Base-by-base conservation (phyloP, 305 asterid genomes). In the Fraxinus dipetala region DNA sequence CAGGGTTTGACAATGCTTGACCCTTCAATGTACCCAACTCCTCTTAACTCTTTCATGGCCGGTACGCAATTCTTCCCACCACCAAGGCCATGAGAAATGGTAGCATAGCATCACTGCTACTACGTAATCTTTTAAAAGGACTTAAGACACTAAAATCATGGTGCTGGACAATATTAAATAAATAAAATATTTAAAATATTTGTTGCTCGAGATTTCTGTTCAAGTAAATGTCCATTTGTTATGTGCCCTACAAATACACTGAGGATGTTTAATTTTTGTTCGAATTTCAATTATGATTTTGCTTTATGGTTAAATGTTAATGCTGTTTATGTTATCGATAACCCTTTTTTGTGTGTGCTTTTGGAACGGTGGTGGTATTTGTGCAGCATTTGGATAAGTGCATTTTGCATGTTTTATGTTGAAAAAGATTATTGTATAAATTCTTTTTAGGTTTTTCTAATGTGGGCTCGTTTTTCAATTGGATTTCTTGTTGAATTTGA, bases 51-150 rank as follows among this genome's bases (percentile, higher is more conserved):
- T 30, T 88, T 88, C 83, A 86, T 88, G 84, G 88, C 89, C 28
- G 91, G 91, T 86, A 88, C 89, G 84, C 91, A 88, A 80, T 88
- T 86, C 86, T 88, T 88, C 83, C 91, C 89, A 77, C 91, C 91
- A 16, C 91, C 91, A 73, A 82, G 91, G 36, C 82, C 76, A 26
- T 88, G 56, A 81, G 36, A 28, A 69, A 4, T 48, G 61, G 22
- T 16, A 51, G 51, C 11, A 43, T 43, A 10, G 51, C 16, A 43
- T 2, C 11, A 56, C 6, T 56, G 5, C 26, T 6, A 59, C 28
- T 59, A n/a, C 22, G 67, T 18, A 18, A 1, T 20, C 30, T 16
- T 18, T 59, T 18, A 20, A 6, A 5, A 6, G 13, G 24, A 56
- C 24, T 56, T 1, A 20, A 20, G 28, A 5, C 11, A 8, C 26